These are phyloP conservation scores for Suillus cothurnatus DNA, from an alignment of 768 basidiomycete genomes.

Conservation along the genomic window DNA sequence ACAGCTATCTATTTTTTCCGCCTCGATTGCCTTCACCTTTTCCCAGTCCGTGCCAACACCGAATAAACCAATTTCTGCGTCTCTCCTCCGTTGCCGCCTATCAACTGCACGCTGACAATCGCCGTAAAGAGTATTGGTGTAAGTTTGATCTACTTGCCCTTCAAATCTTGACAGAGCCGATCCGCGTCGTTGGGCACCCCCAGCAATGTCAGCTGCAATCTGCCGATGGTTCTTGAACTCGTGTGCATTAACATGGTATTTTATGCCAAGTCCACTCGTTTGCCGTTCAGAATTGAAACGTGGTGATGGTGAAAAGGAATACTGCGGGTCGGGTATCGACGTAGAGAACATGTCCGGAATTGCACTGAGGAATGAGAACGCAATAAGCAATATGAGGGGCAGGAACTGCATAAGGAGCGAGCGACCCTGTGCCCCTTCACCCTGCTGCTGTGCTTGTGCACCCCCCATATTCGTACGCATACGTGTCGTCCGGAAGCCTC, in stretches of 20 bases:
- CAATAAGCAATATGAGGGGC: conserved; percentile 82
- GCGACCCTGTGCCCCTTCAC: conserved; percentile 47
- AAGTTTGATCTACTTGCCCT: conserved; percentile 70
- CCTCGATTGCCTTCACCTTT: conserved; percentile 73
- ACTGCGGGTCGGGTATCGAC: conserved; percentile 76
- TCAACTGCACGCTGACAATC: conserved; percentile 75
- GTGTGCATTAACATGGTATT: conserved; percentile 80
- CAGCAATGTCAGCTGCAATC: conserved; percentile 71
- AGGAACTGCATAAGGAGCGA: conserved; percentile 76
- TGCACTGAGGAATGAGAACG: conserved; percentile 80
- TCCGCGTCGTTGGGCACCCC: conserved; percentile 35
- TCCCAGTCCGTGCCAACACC: conserved; percentile 94
- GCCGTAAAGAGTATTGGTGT: conserved; percentile 67
- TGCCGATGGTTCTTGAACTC: conserved; percentile 79
- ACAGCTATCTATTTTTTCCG: conserved; percentile 73
- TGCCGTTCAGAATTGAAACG: conserved; percentile 70
- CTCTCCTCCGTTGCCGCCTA: conserved; percentile 66
- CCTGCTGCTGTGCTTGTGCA: conserved; percentile 37
- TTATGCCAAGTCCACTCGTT: conserved; percentile 69
- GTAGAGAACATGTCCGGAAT: conserved; percentile 76
- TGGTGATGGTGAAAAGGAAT: conserved; percentile 64
- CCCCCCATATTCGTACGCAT: conserved; percentile 46
- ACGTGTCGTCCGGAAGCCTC: conserved; percentile 77
- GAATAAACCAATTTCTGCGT: conserved; percentile 83
- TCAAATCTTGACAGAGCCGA: conserved; percentile 65